A percentile compares a stretch with the other conserved stretches of the same genome.
Evolutionary conservation across 2,329 filamentous ascomycete species (phyloP).

Genomic region (Aspergillus uvarum): DNA sequence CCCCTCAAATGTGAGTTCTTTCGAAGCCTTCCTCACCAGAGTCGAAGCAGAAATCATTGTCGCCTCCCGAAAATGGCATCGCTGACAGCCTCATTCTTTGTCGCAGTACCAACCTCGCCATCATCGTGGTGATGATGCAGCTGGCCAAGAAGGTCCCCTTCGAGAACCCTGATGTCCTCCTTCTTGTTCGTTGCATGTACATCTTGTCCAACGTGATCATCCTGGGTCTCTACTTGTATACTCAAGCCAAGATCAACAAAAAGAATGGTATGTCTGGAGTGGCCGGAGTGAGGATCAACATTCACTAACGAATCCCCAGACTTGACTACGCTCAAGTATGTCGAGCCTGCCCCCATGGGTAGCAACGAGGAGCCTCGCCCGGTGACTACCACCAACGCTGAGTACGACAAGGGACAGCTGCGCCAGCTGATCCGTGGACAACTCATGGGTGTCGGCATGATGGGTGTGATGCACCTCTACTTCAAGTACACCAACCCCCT

Average conservation of each 20-base stretch:
- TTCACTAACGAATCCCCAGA: constrained; percentile 54
- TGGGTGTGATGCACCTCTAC: constrained; percentile 98
- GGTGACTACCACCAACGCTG: constrained; percentile 92
- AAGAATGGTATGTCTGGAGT: constrained; percentile 77
- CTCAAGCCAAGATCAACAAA: constrained; percentile 81
- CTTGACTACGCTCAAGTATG: constrained; percentile 96
- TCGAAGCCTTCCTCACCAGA: not conserved
- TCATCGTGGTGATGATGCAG: constrained; percentile 98
- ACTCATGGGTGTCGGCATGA: constrained; percentile 96
- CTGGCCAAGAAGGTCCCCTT: constrained; percentile 94
- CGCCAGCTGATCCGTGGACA: constrained; percentile 83
- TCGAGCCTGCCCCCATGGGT: constrained; percentile 91
- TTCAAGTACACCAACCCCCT: constrained; percentile 99
- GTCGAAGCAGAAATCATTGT: not conserved
- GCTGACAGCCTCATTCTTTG: constrained; percentile 16
- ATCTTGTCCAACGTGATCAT: constrained; percentile 79
- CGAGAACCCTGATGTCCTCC: constrained; percentile 74
- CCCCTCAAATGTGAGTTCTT: constrained; percentile 61
- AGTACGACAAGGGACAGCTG: constrained; percentile 88
- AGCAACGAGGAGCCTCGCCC: constrained; percentile 93
- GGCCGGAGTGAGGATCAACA: not conserved
- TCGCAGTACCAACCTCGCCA: constrained; percentile 80
- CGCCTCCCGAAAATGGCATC: not conserved
- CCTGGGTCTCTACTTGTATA: constrained; percentile 77
- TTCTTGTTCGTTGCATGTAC: constrained; percentile 64